Evolutionary conservation across 768 basidiomycete species (phyloP).

Genomic region (Solioccasus polychromus): DNA sequence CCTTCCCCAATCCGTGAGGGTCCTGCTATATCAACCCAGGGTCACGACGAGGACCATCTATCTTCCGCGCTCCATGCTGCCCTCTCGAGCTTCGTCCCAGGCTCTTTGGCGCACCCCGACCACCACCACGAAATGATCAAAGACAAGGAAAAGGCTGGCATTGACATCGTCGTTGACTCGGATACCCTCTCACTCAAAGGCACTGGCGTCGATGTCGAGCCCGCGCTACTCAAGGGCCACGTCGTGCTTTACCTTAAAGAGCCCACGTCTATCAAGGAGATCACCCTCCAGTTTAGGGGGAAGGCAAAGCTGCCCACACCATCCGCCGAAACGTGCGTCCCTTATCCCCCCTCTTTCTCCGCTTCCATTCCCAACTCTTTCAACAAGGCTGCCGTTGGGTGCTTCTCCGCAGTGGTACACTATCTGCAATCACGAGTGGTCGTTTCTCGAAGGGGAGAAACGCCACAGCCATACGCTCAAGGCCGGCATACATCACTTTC

Average conservation of each 20-base stretch:
- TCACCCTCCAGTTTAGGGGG: slow-evolving; percentile 80
- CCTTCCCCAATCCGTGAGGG: slow-evolving; percentile 29
- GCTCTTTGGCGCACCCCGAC: slow-evolving; percentile 20
- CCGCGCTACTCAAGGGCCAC: slow-evolving; percentile 75
- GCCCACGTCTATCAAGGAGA: slow-evolving; percentile 79
- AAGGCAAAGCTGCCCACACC: slow-evolving; percentile 70
- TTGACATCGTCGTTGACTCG: slow-evolving; percentile 76
- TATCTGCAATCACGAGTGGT: slow-evolving; percentile 85
- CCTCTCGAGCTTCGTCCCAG: slow-evolving; percentile 27
- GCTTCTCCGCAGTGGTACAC: slow-evolving; percentile 49
- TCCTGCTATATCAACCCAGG: slow-evolving; percentile 22
- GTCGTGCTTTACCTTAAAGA: slow-evolving; percentile 79
- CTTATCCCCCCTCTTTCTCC: slow-evolving; percentile 2
- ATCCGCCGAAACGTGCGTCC: slow-evolving; percentile 57
- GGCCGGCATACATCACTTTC: slow-evolving; percentile 92
- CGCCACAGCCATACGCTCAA: slow-evolving; percentile 84
- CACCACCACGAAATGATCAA: slow-evolving; percentile 40
- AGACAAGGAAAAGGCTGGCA: slow-evolving; percentile 47
- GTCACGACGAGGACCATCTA: slow-evolving; percentile 33
- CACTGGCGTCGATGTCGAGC: slow-evolving; percentile 79
- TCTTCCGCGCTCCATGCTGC: slow-evolving; percentile 39
- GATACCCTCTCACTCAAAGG: slow-evolving; percentile 73
- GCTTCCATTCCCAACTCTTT: background rate
- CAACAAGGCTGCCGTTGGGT: slow-evolving; percentile 19
- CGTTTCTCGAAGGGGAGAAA: slow-evolving; percentile 84